A percentile compares a stretch with the other conserved stretches of the same genome.
Evolutionary conservation across 2,329 filamentous ascomycete species (phyloP).

Genomic region (Aspergillus vadensis): DNA sequence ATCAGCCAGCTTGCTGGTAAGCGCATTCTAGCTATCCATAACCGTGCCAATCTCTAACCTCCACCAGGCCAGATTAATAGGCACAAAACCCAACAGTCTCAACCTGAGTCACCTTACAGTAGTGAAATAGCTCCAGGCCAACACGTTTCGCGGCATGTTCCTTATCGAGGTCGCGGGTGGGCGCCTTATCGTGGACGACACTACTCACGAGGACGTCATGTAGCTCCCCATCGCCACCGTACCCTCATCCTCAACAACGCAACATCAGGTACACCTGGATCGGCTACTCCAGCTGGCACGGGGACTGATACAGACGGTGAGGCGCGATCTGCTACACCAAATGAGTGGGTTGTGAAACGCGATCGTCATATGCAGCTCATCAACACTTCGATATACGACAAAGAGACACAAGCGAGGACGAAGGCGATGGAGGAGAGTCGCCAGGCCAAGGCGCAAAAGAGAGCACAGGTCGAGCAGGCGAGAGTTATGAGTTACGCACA

Average conservation of each 20-base stretch:
- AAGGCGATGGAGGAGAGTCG: constrained; percentile 73
- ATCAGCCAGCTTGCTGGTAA: constrained; percentile 61
- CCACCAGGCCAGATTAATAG: constrained; percentile 73
- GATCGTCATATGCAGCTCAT: constrained; percentile 82
- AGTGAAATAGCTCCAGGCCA: constrained; percentile 25
- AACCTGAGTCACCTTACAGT: constrained; percentile 23
- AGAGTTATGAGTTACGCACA: constrained; percentile 46
- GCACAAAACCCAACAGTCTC: constrained; percentile 63
- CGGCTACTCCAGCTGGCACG: constrained; percentile 28
- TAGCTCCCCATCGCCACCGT: constrained; percentile 54
- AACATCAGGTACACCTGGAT: constrained; percentile 25
- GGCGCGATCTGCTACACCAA: constrained; percentile 30
- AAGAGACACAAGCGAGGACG: constrained; percentile 67
- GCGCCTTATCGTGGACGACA: constrained; percentile 49
- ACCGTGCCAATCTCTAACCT: constrained; percentile 16
- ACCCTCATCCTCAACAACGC: constrained; percentile 66
- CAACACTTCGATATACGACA: constrained; percentile 75
- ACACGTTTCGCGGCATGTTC: constrained; percentile 32
- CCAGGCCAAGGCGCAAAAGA: constrained; percentile 53
- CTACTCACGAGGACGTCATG: constrained; percentile 36
- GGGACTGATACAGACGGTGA: constrained; percentile 34
- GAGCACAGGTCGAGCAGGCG: constrained; percentile 55
- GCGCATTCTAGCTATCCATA: constrained; percentile 39
- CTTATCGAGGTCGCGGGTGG: constrained; percentile 41
- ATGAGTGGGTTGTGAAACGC: constrained; percentile 69